These are phyloP conservation scores for Botryotinia calthae DNA, from an alignment of 2,329 filamentous ascomycete genomes.

Conservation along the genomic window DNA sequence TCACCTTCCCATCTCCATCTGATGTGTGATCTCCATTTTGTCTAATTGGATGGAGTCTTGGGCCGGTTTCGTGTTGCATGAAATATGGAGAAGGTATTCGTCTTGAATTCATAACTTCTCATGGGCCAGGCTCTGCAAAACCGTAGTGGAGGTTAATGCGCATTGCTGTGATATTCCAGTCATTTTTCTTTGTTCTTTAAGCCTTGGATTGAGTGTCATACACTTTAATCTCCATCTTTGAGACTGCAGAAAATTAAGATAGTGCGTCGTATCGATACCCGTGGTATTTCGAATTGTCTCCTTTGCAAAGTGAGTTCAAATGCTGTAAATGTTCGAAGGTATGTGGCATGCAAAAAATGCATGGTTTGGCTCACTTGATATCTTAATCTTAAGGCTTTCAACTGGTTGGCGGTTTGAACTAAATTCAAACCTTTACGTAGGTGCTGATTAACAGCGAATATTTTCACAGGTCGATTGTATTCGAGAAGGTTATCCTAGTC, in stretches of 20 bases:
- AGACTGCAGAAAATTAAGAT: neutral
- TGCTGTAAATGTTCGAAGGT: fast-evolving
- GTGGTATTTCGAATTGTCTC: neutral
- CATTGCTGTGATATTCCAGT: neutral
- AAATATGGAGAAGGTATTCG: neutral
- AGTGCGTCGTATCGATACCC: neutral
- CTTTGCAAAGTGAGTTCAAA: fast-evolving
- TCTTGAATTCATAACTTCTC: too few species aligned
- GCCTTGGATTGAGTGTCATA: fast-evolving
- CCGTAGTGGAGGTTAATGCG: neutral
- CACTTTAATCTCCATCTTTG: neutral
- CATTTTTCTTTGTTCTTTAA: neutral
- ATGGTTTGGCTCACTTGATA: fast-evolving
- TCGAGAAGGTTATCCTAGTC: neutral
- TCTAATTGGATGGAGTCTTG: neutral
- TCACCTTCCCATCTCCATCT: fast-evolving
- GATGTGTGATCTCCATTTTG: neutral
- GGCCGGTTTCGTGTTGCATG: neutral
- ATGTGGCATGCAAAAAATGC: fast-evolving
- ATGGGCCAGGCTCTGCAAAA: too few species aligned
- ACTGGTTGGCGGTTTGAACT: too few species aligned
- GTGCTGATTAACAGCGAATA: fast-evolving
- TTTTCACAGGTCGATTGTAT: neutral
- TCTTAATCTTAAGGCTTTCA: too few species aligned
- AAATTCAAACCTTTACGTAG: fast-evolving